Percentiles rank a stretch among this genome's conserved stretches.
These are phyloP conservation scores for Fusarium robinianum DNA, from an alignment of 2,329 filamentous ascomycete genomes.

Conservation along the genomic window DNA sequence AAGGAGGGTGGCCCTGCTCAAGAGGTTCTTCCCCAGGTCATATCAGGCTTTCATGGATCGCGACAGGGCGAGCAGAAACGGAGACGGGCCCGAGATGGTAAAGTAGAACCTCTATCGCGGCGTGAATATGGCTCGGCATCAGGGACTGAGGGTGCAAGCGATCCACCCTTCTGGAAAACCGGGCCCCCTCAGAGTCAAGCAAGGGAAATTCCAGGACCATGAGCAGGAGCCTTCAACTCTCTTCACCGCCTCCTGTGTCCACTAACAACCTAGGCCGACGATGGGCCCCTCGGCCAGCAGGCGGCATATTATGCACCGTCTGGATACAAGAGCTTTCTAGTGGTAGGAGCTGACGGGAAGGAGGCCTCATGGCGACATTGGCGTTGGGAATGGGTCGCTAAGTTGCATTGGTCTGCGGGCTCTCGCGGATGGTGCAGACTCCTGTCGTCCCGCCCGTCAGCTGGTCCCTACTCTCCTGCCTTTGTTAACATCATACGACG, in stretches of 20 bases:
- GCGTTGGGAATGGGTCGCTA: slow-evolving; percentile 33
- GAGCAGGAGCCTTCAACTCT: slow-evolving; percentile 21
- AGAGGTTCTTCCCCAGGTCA: slow-evolving; percentile 7
- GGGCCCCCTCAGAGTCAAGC: slow-evolving; percentile 25
- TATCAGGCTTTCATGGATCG: slow-evolving; percentile 16
- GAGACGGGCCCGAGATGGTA: slow-evolving; percentile 8
- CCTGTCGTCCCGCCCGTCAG: slow-evolving; percentile 23
- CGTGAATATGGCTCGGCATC: slow-evolving; percentile 24
- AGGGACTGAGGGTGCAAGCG: slow-evolving; percentile 23
- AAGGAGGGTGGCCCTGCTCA: slow-evolving; percentile 10
- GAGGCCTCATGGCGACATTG: slow-evolving; percentile 31
- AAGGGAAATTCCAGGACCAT: slow-evolving; percentile 31
- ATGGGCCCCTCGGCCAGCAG: slow-evolving; percentile 21
- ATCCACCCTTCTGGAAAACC: slow-evolving; percentile 31
- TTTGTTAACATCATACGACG: slow-evolving; percentile 32
- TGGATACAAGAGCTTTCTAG: slow-evolving; percentile 22
- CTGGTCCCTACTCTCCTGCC: slow-evolving; percentile 17
- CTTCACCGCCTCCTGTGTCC: slow-evolving; percentile 37
- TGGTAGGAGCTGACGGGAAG: slow-evolving; percentile 30
- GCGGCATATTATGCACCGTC: slow-evolving; percentile 31
- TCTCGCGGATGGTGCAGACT: slow-evolving; percentile 34
- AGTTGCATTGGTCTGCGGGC: slow-evolving; percentile 34
- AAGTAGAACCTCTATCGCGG: slow-evolving; percentile 20
- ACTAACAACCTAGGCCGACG: slow-evolving; percentile 19
- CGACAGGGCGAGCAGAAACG: slow-evolving; percentile 12